Conservation (phyloP, 148 eudicot genomes). For the Dianthus caryophyllus region DNA sequence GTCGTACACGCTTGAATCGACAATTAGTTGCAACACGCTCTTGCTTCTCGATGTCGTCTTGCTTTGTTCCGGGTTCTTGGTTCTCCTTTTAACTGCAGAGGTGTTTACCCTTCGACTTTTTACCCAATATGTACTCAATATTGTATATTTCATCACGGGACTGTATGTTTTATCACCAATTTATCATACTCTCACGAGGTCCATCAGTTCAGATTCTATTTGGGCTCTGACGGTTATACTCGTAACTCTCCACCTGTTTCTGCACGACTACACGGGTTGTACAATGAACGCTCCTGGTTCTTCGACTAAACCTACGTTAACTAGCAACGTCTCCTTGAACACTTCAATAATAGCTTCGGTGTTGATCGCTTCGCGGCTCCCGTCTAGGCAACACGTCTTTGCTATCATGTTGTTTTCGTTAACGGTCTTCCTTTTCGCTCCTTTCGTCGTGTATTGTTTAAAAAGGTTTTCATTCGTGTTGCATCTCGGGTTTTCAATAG, state of each 20-base stretch:
- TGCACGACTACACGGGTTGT: slow-evolving; percentile 87
- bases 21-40: slow-evolving; percentile 54
- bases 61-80: slow-evolving; percentile 64
- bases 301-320: slow-evolving; percentile 49
- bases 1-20: slow-evolving; percentile 66
- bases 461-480: slow-evolving; percentile 68
- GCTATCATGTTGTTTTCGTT: slow-evolving; percentile 77
- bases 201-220: slow-evolving; percentile 86
- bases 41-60: slow-evolving; percentile 62
- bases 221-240: slow-evolving; percentile 75
- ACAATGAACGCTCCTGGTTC: slow-evolving; percentile 64
- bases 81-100: slow-evolving; percentile 62
- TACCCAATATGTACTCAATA: slow-evolving; percentile 49
- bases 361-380: slow-evolving; percentile 91
- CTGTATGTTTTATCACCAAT: slow-evolving; percentile 76
- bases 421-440: slow-evolving; percentile 90
- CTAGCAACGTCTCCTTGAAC: slow-evolving; percentile 73
- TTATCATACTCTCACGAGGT: slow-evolving; percentile 88
- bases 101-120: slow-evolving; percentile 48
- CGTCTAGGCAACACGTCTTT: slow-evolving; percentile 83
- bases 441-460: slow-evolving; percentile 63
- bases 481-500: slow-evolving; percentile 62
- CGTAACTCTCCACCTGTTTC: slow-evolving; percentile 71
- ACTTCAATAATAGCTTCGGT: slow-evolving; percentile 95
- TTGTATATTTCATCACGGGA: slow-evolving; percentile 69